phyloP scores from a whole-genome alignment of 1,284 basidiomycete genomes.

The Uromyces viciae-fabae region DNA sequence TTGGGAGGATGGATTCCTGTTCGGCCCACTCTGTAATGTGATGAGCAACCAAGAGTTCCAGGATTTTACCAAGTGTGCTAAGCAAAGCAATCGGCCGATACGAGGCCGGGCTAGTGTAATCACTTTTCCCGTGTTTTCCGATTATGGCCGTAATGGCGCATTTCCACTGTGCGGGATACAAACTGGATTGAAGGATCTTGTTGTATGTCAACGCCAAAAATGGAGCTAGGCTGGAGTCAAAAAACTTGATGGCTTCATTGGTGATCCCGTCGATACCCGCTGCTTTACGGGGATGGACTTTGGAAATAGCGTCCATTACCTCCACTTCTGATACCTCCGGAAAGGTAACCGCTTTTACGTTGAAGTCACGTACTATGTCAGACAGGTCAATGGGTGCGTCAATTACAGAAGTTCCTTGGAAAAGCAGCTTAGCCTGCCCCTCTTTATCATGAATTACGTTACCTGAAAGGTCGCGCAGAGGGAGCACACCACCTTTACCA shows the following conservation, averaged over 20 bases:
- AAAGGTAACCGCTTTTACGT: not conserved
- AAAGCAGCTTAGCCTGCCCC: not conserved
- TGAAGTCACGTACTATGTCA: not conserved
- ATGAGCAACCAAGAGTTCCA: not conserved
- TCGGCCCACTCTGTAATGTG: not conserved
- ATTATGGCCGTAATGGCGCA: not conserved
- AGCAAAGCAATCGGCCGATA: constrained; percentile 31
- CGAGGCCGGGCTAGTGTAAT: not conserved
- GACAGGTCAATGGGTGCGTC: not conserved
- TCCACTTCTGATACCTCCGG: not conserved
- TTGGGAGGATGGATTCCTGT: not conserved
- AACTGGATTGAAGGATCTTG: not conserved
- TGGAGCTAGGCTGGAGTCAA: not conserved
- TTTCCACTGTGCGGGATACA: not conserved
- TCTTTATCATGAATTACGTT: not conserved
- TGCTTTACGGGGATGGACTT: not conserved
- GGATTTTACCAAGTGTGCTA: not conserved
- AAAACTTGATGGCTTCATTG: not conserved
- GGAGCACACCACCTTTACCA: too few species aligned
- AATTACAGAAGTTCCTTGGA: not conserved
- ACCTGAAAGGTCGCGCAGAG: not conserved
- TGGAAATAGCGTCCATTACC: not conserved
- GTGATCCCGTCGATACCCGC: not conserved
- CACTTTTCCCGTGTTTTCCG: too few species aligned
- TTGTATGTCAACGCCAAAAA: not conserved